Evolutionary conservation across 345 rosid species (phyloP).

Genomic region (Eucalyptus curtisii): DNA sequence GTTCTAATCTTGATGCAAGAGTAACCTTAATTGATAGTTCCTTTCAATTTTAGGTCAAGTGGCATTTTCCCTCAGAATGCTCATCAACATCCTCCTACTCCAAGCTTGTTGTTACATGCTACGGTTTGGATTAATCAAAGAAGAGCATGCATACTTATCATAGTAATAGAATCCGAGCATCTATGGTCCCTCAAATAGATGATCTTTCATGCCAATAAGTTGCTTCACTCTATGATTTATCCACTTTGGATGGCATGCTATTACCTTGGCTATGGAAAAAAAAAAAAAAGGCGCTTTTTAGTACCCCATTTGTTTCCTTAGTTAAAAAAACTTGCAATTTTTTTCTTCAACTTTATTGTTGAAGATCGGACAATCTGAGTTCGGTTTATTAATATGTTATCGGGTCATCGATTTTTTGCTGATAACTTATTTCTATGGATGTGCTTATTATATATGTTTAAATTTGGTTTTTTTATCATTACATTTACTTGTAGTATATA

Average conservation of each 20-base stretch:
- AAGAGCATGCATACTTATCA: neutral
- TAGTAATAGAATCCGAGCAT: neutral
- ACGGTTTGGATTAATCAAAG: neutral
- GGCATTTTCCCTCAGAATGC: neutral
- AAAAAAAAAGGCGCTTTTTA: conserved; percentile 11
- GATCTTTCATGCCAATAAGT: conserved; percentile 25
- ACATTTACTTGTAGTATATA: no score
- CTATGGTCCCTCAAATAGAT: neutral
- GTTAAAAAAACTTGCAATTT: neutral
- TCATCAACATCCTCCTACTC: neutral
- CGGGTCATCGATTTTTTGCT: no score
- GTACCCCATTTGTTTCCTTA: conserved; percentile 2
- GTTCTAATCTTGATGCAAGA: neutral
- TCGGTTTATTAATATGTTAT: no score
- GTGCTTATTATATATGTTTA: no score
- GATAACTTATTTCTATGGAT: no score
- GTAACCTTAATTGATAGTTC: neutral
- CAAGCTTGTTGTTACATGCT: neutral
- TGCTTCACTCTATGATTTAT: conserved; percentile 25
- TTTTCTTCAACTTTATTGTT: no score
- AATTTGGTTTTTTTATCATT: no score
- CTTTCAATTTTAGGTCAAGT: neutral
- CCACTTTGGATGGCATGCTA: conserved; percentile 41
- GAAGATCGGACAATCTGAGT: no score
- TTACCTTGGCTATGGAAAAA: conserved; percentile 1